A percentile compares a stretch with the other conserved stretches of the same genome.
phyloP scores from a whole-genome alignment of 2,329 filamentous ascomycete genomes.

The Huntiella moniliformis region DNA sequence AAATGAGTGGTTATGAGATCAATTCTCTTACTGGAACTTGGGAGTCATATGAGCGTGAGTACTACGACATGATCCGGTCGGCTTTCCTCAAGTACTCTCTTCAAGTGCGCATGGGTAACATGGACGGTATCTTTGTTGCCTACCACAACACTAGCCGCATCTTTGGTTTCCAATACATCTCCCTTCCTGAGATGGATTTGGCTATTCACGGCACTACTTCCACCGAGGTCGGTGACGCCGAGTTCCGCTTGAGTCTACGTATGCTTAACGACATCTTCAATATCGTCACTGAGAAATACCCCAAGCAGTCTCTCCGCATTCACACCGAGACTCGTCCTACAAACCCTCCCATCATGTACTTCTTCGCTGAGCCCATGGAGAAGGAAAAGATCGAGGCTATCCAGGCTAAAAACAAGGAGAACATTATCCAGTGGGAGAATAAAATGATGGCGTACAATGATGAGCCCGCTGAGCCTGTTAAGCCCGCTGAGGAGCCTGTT shows the following conservation, averaged over 20 bases:
- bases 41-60: conserved; percentile 89
- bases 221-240: conserved; percentile 51
- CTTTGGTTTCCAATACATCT: conserved; percentile 93
- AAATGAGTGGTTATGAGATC: conserved; percentile 76
- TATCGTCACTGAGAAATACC: conserved; percentile 55
- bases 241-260: conserved; percentile 66
- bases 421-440: conserved; percentile 50
- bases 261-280: conserved; percentile 67
- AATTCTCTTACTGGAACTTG: conserved; percentile 54
- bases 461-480: conserved; percentile 14
- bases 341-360: conserved; percentile 53
- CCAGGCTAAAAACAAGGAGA: conserved; percentile 47
- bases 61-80: conserved; percentile 87
- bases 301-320: conserved; percentile 55
- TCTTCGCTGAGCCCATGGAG: conserved; percentile 73
- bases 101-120: conserved; percentile 88
- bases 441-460: conserved; percentile 34
- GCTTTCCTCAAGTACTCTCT: conserved; percentile 94
- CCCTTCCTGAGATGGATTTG: conserved; percentile 70
- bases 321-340: conserved; percentile 59
- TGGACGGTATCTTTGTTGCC: conserved; percentile 97
- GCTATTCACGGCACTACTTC: conserved; percentile 64
- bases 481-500: conserved; percentile 11
- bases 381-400: conserved; percentile 52
- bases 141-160: conserved; percentile 91